phyloP scores from a whole-genome alignment of 2,329 filamentous ascomycete species.

The Coniochaeta prunicola region DNA sequence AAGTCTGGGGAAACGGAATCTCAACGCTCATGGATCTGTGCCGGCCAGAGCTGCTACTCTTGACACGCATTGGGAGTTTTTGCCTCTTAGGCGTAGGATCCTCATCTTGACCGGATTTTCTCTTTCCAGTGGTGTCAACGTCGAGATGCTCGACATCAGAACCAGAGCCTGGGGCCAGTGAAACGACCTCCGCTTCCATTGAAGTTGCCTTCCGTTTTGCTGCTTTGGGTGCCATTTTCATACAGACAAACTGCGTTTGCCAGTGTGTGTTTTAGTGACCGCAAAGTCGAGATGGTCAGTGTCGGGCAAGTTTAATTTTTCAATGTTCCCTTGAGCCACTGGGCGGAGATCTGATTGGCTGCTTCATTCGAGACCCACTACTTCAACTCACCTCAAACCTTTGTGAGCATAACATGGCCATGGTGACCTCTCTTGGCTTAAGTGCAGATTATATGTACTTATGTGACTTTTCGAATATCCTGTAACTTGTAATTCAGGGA shows the following conservation, averaged over 20 bases:
- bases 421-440: too few species aligned
- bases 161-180: constrained; percentile 13
- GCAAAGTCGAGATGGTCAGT: neutral
- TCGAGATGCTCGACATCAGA: constrained; percentile 4
- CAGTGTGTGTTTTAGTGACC: neutral
- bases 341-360: neutral
- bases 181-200: constrained; percentile 9
- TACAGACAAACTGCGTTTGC: neutral
- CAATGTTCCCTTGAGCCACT: neutral
- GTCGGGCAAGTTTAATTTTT: constrained; percentile 3
- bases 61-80: constrained; percentile 13
- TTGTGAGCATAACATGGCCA: neutral
- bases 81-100: constrained; percentile 3
- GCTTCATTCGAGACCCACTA: neutral
- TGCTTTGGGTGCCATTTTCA: constrained; percentile 8
- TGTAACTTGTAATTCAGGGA: too few species aligned
- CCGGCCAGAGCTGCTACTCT: constrained; percentile 10
- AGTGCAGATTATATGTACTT: neutral
- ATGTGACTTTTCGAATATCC: too few species aligned
- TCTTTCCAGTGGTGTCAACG: constrained; percentile 3
- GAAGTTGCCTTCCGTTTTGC: constrained; percentile 2
- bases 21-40: constrained; percentile 16
- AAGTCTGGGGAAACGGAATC: constrained; percentile 12
- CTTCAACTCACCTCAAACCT: neutral
- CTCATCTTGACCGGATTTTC: constrained; percentile 1